Percentiles rank a stretch among this genome's conserved stretches.
phyloP scores from a whole-genome alignment of 2,329 filamentous ascomycete genomes.

The Trichoderma hamatum region DNA sequence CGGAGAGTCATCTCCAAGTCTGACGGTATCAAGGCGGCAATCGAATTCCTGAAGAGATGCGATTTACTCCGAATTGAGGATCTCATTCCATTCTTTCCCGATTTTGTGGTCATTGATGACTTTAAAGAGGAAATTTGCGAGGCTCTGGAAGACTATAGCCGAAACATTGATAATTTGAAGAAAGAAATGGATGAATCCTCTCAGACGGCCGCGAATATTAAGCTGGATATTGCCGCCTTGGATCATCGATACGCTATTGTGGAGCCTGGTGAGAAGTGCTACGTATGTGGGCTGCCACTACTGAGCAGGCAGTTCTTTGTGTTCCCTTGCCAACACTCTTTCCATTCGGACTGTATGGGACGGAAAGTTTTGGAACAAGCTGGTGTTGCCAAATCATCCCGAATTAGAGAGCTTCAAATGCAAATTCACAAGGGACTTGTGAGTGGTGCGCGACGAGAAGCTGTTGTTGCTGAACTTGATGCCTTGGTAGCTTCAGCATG shows the following conservation, averaged over 20 bases:
- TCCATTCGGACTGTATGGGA: slow-evolving; percentile 93
- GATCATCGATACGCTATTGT: slow-evolving; percentile 94
- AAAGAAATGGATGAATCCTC: slow-evolving; percentile 96
- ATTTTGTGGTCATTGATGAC: slow-evolving; percentile 98
- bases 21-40: slow-evolving; percentile 87
- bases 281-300: slow-evolving; percentile 81
- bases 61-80: slow-evolving; percentile 94
- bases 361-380: slow-evolving; percentile 82
- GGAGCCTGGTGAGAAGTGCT: slow-evolving; percentile 92
- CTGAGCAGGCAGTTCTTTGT: slow-evolving; percentile 95
- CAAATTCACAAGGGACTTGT: slow-evolving; percentile 78
- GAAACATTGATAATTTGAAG: slow-evolving; percentile 84
- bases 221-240: slow-evolving; percentile 81
- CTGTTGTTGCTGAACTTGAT: slow-evolving; percentile 85
- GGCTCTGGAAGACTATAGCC: slow-evolving; percentile 89
- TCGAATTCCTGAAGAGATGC: slow-evolving; percentile 89
- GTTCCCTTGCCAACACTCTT: slow-evolving; percentile 97
- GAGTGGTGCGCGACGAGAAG: slow-evolving; percentile 72
- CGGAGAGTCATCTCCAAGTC: slow-evolving; percentile 89
- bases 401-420: slow-evolving; percentile 83
- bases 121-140: slow-evolving; percentile 98
- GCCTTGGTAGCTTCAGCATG: slow-evolving; percentile 88
- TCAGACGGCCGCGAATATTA: slow-evolving; percentile 86
- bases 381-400: slow-evolving; percentile 72
- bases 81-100: slow-evolving; percentile 95